A percentile compares a stretch with the other conserved stretches of the same genome.
phyloP scores from a whole-genome alignment of 106 monocot species.

The Acorus gramineus region DNA sequence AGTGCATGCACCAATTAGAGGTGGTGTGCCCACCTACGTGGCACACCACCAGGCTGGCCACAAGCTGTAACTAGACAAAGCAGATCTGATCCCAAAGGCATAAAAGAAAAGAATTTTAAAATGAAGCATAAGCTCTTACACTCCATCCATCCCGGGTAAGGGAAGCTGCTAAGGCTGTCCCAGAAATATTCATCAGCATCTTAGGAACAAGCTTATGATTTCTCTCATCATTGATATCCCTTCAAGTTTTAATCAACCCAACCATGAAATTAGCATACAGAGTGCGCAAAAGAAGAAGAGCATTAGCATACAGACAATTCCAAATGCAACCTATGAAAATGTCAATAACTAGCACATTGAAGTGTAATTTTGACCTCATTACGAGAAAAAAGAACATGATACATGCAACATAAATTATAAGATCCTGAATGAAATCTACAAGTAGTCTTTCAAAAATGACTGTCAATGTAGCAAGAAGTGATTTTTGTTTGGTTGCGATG shows the following conservation, averaged over 20 bases:
- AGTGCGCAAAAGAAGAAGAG: no score
- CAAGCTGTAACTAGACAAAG: no score
- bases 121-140: constrained; percentile 36
- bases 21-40: no score
- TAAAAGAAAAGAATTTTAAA: not conserved
- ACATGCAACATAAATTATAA: no score
- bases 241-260: constrained; percentile 16
- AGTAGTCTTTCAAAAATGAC: no score
- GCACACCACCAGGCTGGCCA: no score
- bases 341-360: not conserved
- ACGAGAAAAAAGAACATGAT: not conserved
- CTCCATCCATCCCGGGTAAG: constrained; percentile 97
- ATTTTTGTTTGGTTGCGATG: no score
- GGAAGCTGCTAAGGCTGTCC: constrained; percentile 94
- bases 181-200: constrained; percentile 58
- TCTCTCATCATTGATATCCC: constrained; percentile 13
- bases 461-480: no score
- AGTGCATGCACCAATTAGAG: no score
- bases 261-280: constrained; percentile 18
- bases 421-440: no score
- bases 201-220: constrained; percentile 45
- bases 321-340: no score
- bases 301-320: no score
- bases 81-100: not conserved
- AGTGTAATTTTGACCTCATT: not conserved